Evolutionary conservation across 129 eudicot species (phyloP), one percentile per base, ranked within the genome.

Genomic region (Oenanthe sinensis): DNA sequence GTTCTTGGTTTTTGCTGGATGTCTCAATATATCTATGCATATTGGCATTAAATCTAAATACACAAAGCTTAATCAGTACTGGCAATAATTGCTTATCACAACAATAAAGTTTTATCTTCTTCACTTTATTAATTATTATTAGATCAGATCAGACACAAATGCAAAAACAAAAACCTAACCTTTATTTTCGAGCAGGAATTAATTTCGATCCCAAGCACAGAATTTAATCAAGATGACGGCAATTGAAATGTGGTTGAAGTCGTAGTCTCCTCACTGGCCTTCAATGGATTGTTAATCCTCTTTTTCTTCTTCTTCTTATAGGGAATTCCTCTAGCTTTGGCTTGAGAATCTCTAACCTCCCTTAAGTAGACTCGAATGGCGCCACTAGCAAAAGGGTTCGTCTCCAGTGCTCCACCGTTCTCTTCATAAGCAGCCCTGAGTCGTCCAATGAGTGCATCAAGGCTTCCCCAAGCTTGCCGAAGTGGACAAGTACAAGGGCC

Each of bases 391-490:
- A 89, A 91, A 19, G 96, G 96, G 74, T 90, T 90, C 78, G 85
- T 83, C 84, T 88, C 96, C 2, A 88, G 85, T 19, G 75, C 68
- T 22, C 96, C 96, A 0, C 96, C 96, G 76, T 88, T 84, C 83
- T 90, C 95, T 73, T 90, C 95, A 54, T 90, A 90, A 62, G 95
- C 95, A 4, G 96, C 96, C 33, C 95, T 81, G 15, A 89, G 90
- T 22, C 90, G 84, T 14, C 92, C 92, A 11, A 89, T 89, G 78
- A 89, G 92, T n/a, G 90, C 96, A 13, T 90, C 96, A 2, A 90
- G 96, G 78, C 92, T 88, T 6, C 96, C 96, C 96, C 96, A 90
- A 44, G 96, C 96, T 83, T 90, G 96, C 80, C 81, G 83, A 17
- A 90, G 87, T 12, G 96, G 92, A 79, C 96, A 90, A 68, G 91